Evolutionary conservation across 2,329 filamentous ascomycete species (phyloP).

Genomic region (Colletotrichum truncatum): DNA sequence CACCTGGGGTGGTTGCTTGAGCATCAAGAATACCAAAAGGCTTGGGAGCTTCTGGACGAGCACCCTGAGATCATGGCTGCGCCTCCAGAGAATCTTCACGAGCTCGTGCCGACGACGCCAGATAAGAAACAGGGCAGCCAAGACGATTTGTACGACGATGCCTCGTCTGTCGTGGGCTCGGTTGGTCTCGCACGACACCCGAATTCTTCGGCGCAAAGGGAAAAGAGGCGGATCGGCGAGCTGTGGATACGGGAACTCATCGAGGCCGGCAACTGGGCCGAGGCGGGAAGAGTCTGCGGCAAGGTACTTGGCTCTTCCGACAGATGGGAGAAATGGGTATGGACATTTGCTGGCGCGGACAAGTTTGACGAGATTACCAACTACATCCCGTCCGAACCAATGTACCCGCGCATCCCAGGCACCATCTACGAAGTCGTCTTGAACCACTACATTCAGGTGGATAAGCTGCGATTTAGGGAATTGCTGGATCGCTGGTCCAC

Average conservation of each 20-base stretch:
- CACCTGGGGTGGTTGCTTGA: constrained; percentile 88
- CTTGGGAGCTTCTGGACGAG: constrained; percentile 89
- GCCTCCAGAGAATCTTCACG: constrained; percentile 48
- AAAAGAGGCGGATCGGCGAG: constrained; percentile 91
- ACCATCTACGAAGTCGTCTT: constrained; percentile 90
- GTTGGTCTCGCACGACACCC: constrained; percentile 42
- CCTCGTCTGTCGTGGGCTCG: constrained; percentile 69
- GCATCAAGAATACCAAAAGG: constrained; percentile 81
- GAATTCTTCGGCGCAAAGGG: constrained; percentile 69
- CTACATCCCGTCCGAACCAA: constrained; percentile 80
- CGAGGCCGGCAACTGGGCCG: constrained; percentile 75
- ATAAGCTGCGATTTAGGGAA: constrained; percentile 79
- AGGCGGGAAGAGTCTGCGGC: constrained; percentile 82
- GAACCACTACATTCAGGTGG: constrained; percentile 84
- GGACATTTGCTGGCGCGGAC: constrained; percentile 85
- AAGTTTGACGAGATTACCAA: constrained; percentile 91
- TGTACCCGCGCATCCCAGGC: constrained; percentile 81
- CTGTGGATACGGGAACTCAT: constrained; percentile 92
- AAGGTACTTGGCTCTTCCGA: constrained; percentile 83
- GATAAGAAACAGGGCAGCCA: constrained; percentile 48
- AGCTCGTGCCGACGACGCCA: constrained; percentile 50
- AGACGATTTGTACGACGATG: constrained; percentile 81
- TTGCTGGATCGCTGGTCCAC: constrained; percentile 85
- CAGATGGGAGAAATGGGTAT: constrained; percentile 96
- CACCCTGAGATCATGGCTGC: constrained; percentile 77